Percentiles rank a stretch among this genome's conserved stretches.
These are phyloP conservation scores for Scheffersomyces illinoinensis DNA, from an alignment of 1,139 yeast genomes.

Conservation along the genomic window DNA sequence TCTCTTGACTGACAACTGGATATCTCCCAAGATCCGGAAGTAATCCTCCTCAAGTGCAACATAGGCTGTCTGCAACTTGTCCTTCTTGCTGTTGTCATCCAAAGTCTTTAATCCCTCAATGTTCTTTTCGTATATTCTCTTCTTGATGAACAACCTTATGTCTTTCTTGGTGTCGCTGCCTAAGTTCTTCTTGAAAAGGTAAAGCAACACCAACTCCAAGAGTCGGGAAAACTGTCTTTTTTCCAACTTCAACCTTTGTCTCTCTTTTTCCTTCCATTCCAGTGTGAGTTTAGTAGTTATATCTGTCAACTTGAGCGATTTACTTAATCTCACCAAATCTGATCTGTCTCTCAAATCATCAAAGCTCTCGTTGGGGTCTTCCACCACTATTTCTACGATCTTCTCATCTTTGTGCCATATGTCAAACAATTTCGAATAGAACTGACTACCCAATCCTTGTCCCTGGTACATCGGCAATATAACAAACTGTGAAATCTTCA, in stretches of 20 bases:
- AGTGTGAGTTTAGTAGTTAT: slow-evolving; percentile 26
- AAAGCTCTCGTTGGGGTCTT: slow-evolving; percentile 92
- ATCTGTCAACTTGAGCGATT: slow-evolving; percentile 19
- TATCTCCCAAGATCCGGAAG: slow-evolving; percentile 48
- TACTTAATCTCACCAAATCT: slow-evolving; percentile 60
- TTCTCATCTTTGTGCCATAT: slow-evolving; percentile 53
- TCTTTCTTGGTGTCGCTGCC: slow-evolving; percentile 32
- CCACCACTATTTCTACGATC: slow-evolving; percentile 82
- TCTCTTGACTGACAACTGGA: slow-evolving; percentile 24
- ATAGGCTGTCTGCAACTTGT: slow-evolving; percentile 77
- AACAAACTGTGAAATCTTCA: slow-evolving; percentile 85
- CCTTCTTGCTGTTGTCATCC: slow-evolving; percentile 60
- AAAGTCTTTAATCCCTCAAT: slow-evolving; percentile 71
- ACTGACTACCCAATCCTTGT: slow-evolving; percentile 64
- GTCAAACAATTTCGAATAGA: slow-evolving; percentile 58
- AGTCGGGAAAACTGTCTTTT: slow-evolving; percentile 76
- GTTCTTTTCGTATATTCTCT: slow-evolving; percentile 73
- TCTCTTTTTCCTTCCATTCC: slow-evolving; percentile 45
- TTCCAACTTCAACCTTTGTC: slow-evolving; percentile 59
- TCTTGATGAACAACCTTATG: slow-evolving; percentile 65
- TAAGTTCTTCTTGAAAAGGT: slow-evolving; percentile 34
- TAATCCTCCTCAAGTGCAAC: slow-evolving; percentile 70
- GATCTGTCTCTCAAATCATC: slow-evolving; percentile 87
- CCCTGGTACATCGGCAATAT: slow-evolving; percentile 80
- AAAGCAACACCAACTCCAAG: slow-evolving; percentile 70